phyloP scores from a whole-genome alignment of 306 rosid species.

The Cucurbita maxima region DNA sequence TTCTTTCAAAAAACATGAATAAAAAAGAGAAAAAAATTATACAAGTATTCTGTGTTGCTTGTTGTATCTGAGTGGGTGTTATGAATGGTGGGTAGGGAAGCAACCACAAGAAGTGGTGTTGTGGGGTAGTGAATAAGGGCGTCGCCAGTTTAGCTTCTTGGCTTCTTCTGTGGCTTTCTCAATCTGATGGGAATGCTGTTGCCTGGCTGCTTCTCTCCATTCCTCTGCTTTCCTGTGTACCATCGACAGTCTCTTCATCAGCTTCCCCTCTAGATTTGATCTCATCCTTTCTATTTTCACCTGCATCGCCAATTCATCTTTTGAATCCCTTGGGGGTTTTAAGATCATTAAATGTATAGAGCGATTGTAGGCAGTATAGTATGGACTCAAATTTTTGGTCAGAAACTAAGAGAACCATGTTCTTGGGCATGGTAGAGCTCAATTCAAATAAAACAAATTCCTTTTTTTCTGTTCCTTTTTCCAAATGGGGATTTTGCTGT shows the following conservation, averaged over 20 bases:
- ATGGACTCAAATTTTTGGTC: not conserved
- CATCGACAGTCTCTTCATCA: constrained; percentile 75
- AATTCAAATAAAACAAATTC: not conserved
- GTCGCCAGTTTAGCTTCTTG: constrained; percentile 35
- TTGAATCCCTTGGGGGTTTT: not conserved
- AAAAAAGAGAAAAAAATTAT: not conserved
- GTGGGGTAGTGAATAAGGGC: constrained; percentile 30
- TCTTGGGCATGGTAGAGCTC: not conserved
- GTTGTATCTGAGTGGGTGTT: constrained; percentile 9
- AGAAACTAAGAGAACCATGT: not conserved
- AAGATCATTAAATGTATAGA: not conserved
- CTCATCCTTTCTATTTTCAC: constrained; percentile 91
- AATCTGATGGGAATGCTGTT: constrained; percentile 61
- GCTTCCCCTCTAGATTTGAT: constrained; percentile 78
- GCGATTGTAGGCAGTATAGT: not conserved
- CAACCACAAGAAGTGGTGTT: constrained; percentile 53
- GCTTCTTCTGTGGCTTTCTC: constrained; percentile 43
- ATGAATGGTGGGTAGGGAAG: constrained; percentile 44
- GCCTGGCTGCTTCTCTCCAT: constrained; percentile 53
- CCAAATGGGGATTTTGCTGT: not conserved
- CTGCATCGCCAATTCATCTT: constrained; percentile 15
- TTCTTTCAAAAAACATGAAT: not conserved
- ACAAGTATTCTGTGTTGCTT: not conserved
- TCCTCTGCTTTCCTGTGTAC: constrained; percentile 91
- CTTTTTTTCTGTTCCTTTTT: not conserved